phyloP scores from a whole-genome alignment of 2,329 filamentous ascomycete genomes.

The Neonectria ditissima region DNA sequence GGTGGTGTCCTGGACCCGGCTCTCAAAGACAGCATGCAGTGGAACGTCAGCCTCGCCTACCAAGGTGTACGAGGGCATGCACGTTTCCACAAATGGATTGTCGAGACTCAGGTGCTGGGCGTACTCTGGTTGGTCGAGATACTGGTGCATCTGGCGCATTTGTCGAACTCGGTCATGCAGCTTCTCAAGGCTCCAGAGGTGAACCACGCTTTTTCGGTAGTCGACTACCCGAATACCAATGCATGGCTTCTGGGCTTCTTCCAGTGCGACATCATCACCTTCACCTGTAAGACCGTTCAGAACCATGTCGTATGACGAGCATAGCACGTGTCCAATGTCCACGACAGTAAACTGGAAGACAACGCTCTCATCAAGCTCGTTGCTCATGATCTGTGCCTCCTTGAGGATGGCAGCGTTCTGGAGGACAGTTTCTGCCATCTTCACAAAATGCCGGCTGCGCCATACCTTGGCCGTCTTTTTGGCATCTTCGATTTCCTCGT shows the following conservation, averaged over 20 bases:
- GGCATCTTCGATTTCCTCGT: slow-evolving; percentile 78
- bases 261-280: slow-evolving; percentile 83
- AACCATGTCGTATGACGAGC: slow-evolving; percentile 96
- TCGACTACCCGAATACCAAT: slow-evolving; percentile 91
- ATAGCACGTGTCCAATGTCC: slow-evolving; percentile 86
- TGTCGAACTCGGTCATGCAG: slow-evolving; percentile 85
- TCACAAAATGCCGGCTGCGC: slow-evolving; percentile 87
- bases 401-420: slow-evolving; percentile 90
- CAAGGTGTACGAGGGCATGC: slow-evolving; percentile 91
- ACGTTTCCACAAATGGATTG: slow-evolving; percentile 92
- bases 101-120: slow-evolving; percentile 91
- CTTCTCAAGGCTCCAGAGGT: slow-evolving; percentile 95
- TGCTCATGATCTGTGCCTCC: slow-evolving; percentile 97
- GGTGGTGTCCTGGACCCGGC: slow-evolving; percentile 91
- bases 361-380: slow-evolving; percentile 91
- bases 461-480: slow-evolving; percentile 77
- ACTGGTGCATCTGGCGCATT: slow-evolving; percentile 98
- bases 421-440: slow-evolving; percentile 91
- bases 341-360: slow-evolving; percentile 96
- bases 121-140: slow-evolving; percentile 94
- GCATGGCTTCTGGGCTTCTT: slow-evolving; percentile 87
- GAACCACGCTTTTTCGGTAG: slow-evolving; percentile 86
- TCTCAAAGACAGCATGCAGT: slow-evolving; percentile 92
- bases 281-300: slow-evolving; percentile 90
- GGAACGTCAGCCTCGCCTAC: slow-evolving; percentile 95